Evolutionary conservation across 805 yeast genomes (phyloP), one percentile per base, ranked within the genome.

Genomic region (Candida qinlingensis): DNA sequence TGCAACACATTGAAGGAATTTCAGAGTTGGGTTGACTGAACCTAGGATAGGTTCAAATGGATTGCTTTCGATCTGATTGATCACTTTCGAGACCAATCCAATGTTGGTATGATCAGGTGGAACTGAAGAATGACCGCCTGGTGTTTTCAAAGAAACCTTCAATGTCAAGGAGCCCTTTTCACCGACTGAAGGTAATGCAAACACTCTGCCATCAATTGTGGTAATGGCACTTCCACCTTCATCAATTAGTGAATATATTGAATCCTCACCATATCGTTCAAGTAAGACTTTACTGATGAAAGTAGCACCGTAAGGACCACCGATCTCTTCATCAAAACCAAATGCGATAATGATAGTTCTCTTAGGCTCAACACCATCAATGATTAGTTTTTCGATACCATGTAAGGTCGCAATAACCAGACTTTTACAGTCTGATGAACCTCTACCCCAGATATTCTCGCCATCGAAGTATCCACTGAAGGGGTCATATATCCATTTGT

Each of bases 311-410:
- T 69, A 63, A 19, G 54, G 50, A 5, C 95, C 95, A 36, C 78
- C 72, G 37, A 77, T 74, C 61, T 86, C 95, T 67, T 86, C 95
- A 60, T 87, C 94, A 55, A 76, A 82, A 0, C 95, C 95, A 62
- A 82, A 78, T 0, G 85, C 81, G 4, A 82, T 62, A 27, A 87
- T 55, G 26, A 85, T 63, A 2, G 85, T 74, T 61, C 92, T 76
- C 46, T 70, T 59, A 7, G 87, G 85, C 33, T 58, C 44, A 64
- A 73, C 83, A 4, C 70, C 73, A 11, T 59, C 57, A 37, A 67
- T 58, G 33, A 84, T 59, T 38, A 82, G 63, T 38, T 67, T 64
- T 57, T 82, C 86, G 7, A 77, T 63, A 1, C 87, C 72, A 58
- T 84, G 87, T 60, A 87, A 60, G 39, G 81, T 71, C 1, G 80